phyloP scores from a whole-genome alignment of 169 alveolate species.

The Eimeria brunetti region DNA sequence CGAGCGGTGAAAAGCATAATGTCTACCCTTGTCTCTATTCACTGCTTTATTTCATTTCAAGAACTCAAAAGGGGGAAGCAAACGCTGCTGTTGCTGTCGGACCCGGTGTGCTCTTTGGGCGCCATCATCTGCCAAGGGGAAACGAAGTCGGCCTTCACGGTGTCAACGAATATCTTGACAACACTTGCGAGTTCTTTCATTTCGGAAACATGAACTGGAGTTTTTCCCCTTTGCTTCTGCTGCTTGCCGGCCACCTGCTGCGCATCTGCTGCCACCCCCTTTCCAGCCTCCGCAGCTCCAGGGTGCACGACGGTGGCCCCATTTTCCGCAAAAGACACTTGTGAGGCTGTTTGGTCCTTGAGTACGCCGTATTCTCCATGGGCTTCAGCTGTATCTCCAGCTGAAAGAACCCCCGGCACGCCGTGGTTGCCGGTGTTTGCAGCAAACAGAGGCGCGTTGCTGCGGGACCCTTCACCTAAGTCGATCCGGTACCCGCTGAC shows the following conservation, averaged over 20 bases:
- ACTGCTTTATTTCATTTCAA: neutral
- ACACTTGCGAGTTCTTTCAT: slow-evolving; percentile 79
- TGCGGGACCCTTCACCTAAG: neutral
- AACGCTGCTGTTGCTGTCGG: neutral
- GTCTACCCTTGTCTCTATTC: neutral
- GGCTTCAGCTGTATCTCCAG: neutral
- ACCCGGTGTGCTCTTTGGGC: slow-evolving; percentile 88
- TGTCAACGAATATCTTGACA: slow-evolving; percentile 88
- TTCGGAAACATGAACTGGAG: slow-evolving; percentile 3
- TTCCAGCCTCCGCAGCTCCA: neutral
- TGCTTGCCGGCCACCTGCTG: neutral
- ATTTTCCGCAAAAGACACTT: neutral
- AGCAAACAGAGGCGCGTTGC: neutral
- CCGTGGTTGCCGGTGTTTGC: neutral
- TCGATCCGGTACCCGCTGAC: neutral
- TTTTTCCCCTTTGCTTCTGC: neutral
- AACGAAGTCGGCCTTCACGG: slow-evolving; percentile 87
- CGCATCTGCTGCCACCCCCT: neutral
- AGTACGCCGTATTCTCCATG: neutral
- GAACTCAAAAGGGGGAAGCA: neutral
- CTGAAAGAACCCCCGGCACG: neutral
- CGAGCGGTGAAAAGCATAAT: neutral
- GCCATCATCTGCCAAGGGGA: slow-evolving; percentile 91
- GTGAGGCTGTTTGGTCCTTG: neutral
- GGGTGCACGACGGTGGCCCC: neutral